Base-by-base conservation (phyloP, 495 filamentous ascomycete genomes). In the Viridothelium virens region DNA sequence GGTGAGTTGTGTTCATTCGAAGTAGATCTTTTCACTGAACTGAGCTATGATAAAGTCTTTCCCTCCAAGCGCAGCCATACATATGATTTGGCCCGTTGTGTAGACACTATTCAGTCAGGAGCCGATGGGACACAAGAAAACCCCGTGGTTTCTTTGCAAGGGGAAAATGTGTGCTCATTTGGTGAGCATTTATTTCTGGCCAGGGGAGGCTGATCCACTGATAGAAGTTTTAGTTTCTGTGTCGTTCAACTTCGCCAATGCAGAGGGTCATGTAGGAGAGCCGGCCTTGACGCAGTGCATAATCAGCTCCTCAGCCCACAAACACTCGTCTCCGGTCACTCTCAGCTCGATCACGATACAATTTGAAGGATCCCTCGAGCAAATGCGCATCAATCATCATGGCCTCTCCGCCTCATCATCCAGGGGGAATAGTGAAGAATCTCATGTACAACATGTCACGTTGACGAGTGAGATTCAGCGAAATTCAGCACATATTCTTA, bases 201-300 rank as follows among this genome's bases (percentile, higher is more conserved):
- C 1, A 33, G 18, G 7, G 14, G 18, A 59, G 5, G 7, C 14
- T 6, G 11, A 59, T 18, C 33, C 0, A 59, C 53, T 59, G 36
- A 59, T 34, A 3, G 7, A 59, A 3, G 2, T 3, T 4, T 34
- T 36, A 59, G 53, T 97, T 31, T 82, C 83, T 7, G 79, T 87
- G 2, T 84, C 86, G 9, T 91, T 92, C 72, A 78, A 87, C 1
- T 97, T 97, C 73, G 82, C 83, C 69, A 80, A 82, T 47, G 76
- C 83, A 2, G 87, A 92, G 74, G 91, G 89, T 10, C 89, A 95
- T 70, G 94, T 95, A 46, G 92, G 92, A 18, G 90, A 96, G 68
- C 80, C 81, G 61, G 78, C 91, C 65, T 77, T 77, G 33, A 85
- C 84, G n/a, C 92, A 97, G 70, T 79, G 97, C 34, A 75, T 81